phyloP scores from a whole-genome alignment of 1,284 basidiomycete species.

The Naganishia cerealis region DNA sequence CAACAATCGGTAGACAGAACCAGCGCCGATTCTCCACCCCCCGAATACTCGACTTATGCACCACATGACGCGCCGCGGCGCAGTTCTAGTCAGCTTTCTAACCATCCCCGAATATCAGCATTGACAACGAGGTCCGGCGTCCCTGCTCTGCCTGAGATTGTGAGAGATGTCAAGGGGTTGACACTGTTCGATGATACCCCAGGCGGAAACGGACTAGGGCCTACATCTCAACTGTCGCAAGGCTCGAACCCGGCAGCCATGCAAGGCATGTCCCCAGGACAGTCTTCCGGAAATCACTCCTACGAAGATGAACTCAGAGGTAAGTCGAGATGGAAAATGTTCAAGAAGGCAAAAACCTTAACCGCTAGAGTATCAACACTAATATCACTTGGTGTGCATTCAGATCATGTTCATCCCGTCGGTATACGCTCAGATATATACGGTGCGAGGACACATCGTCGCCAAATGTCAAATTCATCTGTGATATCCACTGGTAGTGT shows the following conservation, averaged over 20 bases:
- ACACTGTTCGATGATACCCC: constrained; percentile 10
- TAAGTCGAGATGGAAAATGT: constrained; percentile 8
- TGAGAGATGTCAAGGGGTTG: constrained; percentile 14
- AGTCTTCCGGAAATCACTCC: constrained; percentile 1
- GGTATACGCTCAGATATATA: constrained; percentile 31
- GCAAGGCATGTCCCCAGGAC: constrained; percentile 13
- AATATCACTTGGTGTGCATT: background rate
- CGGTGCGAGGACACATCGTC: constrained; percentile 42
- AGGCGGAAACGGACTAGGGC: background rate
- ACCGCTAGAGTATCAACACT: background rate
- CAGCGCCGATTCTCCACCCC: constrained; percentile 15
- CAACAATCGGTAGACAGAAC: background rate
- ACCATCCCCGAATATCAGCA: background rate
- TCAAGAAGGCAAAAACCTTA: background rate
- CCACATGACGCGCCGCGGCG: constrained; percentile 6
- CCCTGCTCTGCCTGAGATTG: constrained; percentile 20
- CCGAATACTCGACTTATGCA: constrained; percentile 25
- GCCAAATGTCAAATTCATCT: constrained; percentile 51
- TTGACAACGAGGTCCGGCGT: background rate
- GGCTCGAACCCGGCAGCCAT: background rate
- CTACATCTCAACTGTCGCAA: background rate
- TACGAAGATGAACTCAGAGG: constrained; percentile 35
- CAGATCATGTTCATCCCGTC: constrained; percentile 33
- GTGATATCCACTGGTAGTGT: constrained; percentile 44
- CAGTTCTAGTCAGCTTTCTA: constrained; percentile 3